These are phyloP conservation scores for Ganoderma boninense DNA, from an alignment of 1,284 basidiomycete genomes.

Conservation along the genomic window DNA sequence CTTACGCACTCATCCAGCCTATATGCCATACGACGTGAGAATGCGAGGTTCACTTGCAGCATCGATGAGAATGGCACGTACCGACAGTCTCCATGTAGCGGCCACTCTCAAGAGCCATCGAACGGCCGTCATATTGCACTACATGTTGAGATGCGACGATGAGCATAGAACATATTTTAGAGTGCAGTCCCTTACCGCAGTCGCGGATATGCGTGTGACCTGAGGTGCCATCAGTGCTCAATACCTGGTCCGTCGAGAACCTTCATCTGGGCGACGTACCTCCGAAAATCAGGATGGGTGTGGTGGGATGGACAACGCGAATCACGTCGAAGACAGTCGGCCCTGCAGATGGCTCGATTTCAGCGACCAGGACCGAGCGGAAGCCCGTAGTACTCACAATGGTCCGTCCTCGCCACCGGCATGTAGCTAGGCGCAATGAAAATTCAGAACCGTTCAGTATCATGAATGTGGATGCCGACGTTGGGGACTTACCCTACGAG, in stretches of 20 bases:
- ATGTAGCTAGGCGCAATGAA: constrained; percentile 59
- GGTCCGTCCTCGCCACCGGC: constrained; percentile 65
- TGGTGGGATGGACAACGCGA: constrained; percentile 72
- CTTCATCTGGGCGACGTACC: constrained; percentile 44
- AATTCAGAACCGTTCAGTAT: background rate
- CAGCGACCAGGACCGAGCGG: constrained; percentile 25
- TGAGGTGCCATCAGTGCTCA: constrained; percentile 31
- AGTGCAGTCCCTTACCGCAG: constrained; percentile 57
- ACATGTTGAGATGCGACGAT: background rate
- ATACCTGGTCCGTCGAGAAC: background rate
- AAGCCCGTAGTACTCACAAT: constrained; percentile 51
- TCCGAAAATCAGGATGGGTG: constrained; percentile 85
- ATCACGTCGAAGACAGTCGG: constrained; percentile 78
- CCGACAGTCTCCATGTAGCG: constrained; percentile 91
- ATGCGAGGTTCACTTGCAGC: background rate
- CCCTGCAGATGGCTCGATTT: constrained; percentile 49
- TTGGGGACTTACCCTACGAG: constrained; percentile 62
- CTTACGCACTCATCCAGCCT: constrained; percentile 29
- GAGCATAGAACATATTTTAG: background rate
- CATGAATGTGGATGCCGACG: no score
- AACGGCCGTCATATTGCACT: constrained; percentile 68
- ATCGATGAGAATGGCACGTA: constrained; percentile 34
- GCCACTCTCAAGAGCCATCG: constrained; percentile 82
- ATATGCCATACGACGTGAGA: background rate
- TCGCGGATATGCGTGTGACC: constrained; percentile 84